Conservation (phyloP, 1,139 yeast genomes). For the Pichia sp. region DNA sequence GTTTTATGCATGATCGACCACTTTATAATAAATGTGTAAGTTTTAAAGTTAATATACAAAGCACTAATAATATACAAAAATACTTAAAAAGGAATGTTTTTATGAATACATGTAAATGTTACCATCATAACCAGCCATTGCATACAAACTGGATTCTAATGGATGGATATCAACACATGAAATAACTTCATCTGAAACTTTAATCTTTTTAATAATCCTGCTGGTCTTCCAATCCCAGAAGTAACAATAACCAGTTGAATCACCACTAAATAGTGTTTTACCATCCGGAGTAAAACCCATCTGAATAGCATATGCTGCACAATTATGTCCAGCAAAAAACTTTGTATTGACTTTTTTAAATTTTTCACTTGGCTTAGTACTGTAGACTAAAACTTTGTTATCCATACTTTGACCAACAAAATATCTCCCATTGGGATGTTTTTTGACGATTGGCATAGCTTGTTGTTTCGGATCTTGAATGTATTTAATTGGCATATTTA, state of each 20-base stretch:
- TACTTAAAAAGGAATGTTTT: not conserved
- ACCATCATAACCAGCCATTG: conserved; percentile 62
- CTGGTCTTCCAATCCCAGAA: conserved; percentile 88
- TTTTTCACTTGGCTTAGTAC: conserved; percentile 52
- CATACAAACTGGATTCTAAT: conserved; percentile 63
- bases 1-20: conserved; percentile 77
- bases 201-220: conserved; percentile 46
- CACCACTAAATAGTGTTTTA: conserved; percentile 68
- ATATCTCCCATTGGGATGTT: conserved; percentile 52
- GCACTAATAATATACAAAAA: not conserved
- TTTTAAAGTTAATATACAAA: too few species aligned
- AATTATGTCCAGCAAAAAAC: conserved; percentile 61
- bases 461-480: conserved; percentile 78
- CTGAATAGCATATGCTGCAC: conserved; percentile 71
- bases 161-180: conserved; percentile 65
- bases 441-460: conserved; percentile 63
- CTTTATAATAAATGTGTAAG: not conserved
- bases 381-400: conserved; percentile 59
- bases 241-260: conserved; percentile 55
- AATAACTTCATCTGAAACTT: conserved; percentile 47
- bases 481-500: conserved; percentile 76
- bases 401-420: conserved; percentile 83
- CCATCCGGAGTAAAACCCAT: conserved; percentile 78
- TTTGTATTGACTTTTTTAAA: conserved; percentile 59
- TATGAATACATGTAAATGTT: conserved; percentile 62